These are phyloP conservation scores for Theobroma cacao DNA, from an alignment of 345 rosid species.

Conservation along the genomic window DNA sequence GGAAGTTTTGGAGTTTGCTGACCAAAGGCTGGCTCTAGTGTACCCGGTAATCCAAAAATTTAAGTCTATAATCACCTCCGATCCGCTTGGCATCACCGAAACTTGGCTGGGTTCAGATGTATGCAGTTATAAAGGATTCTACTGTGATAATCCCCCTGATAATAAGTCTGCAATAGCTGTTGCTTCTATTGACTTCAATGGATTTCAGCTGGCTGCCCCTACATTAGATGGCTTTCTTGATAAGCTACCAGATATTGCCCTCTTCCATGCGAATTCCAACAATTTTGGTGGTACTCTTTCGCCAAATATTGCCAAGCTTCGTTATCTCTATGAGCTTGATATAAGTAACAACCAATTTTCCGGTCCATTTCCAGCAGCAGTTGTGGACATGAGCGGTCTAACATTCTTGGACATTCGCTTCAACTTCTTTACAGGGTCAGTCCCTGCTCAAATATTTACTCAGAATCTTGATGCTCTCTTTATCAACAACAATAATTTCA, in stretches of 20 bases:
- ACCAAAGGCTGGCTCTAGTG: constrained; percentile 64
- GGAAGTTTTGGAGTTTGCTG: constrained; percentile 40
- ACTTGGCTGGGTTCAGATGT: constrained; percentile 78
- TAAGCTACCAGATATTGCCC: constrained; percentile 64
- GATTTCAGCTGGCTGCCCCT: constrained; percentile 73
- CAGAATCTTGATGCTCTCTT: constrained; percentile 65
- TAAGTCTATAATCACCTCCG: constrained; percentile 63
- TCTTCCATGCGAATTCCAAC: constrained; percentile 91
- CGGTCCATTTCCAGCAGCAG: constrained; percentile 65
- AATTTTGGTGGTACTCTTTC: constrained; percentile 60
- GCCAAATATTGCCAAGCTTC: constrained; percentile 53
- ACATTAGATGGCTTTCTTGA: constrained; percentile 76
- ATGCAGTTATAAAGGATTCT: constrained; percentile 77
- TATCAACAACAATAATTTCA: constrained; percentile 64
- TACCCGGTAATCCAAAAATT: constrained; percentile 77
- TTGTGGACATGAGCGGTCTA: constrained; percentile 50
- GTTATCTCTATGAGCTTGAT: constrained; percentile 82
- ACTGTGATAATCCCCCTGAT: constrained; percentile 79
- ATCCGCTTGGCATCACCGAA: constrained; percentile 63
- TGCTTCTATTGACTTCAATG: constrained; percentile 88
- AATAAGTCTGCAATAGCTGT: constrained; percentile 65
- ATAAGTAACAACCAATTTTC: constrained; percentile 72
- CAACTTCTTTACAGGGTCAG: constrained; percentile 63
- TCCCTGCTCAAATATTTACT: constrained; percentile 65
- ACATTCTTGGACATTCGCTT: constrained; percentile 76